phyloP scores from a whole-genome alignment of 2,329 filamentous ascomycete species.

The Penicillium sp. region DNA sequence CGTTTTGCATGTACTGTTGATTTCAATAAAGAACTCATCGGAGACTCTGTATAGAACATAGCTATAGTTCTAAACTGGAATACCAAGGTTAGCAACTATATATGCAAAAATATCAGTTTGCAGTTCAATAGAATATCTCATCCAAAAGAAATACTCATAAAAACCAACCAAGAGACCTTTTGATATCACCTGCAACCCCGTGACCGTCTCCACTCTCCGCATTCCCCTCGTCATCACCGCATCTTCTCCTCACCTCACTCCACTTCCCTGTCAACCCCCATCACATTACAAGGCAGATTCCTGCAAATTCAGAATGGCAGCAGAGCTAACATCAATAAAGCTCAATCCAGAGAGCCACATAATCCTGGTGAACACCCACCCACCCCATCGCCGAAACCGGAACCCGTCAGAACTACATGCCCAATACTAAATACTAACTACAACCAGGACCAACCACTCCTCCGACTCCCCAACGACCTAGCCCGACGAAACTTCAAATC shows the following conservation, averaged over 20 bases:
- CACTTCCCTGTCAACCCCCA: neutral
- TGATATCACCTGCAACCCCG: too few species aligned
- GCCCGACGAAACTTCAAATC: constrained; percentile 93
- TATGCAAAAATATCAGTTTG: too few species aligned
- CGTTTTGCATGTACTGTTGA: too few species aligned
- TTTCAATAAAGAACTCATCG: too few species aligned
- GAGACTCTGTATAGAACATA: too few species aligned
- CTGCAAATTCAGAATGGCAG: constrained; percentile 37
- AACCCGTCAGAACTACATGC: too few species aligned
- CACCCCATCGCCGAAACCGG: constrained; percentile 10
- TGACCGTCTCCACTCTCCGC: constrained; percentile 17
- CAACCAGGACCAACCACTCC: constrained; percentile 83
- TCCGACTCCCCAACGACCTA: constrained; percentile 90
- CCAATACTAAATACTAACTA: too few species aligned
- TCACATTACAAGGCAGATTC: neutral
- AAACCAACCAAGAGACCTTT: too few species aligned
- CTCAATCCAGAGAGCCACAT: constrained; percentile 56
- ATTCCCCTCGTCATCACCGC: constrained; percentile 10
- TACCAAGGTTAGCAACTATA: too few species aligned
- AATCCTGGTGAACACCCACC: constrained; percentile 45
- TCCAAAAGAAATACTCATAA: too few species aligned
- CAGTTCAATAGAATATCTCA: too few species aligned
- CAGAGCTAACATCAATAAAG: constrained; percentile 52
- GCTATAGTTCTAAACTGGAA: too few species aligned
- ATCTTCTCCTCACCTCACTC: neutral